Evolutionary conservation across 2,329 filamentous ascomycete species (phyloP).

Genomic region (Phyllosticta capitalensis): DNA sequence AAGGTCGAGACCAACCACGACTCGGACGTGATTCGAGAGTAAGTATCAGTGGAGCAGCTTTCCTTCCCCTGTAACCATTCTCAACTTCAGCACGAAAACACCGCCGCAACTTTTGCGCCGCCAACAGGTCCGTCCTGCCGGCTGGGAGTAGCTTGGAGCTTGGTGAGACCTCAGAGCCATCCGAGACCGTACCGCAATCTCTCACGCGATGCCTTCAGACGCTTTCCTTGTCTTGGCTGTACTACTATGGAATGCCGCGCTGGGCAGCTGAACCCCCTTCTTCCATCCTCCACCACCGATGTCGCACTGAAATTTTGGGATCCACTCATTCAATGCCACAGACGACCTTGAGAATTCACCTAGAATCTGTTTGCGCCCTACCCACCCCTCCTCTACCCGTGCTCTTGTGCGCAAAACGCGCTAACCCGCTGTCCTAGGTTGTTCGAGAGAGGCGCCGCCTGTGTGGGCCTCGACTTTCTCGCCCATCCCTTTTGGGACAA

Average conservation of each 20-base stretch:
- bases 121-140: not conserved
- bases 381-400: constrained; percentile 22
- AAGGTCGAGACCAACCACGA: constrained; percentile 97
- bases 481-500: constrained; percentile 98
- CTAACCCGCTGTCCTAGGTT: constrained; percentile 52
- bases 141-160: constrained; percentile 12
- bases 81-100: constrained; percentile 9
- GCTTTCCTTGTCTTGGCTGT: constrained; percentile 35
- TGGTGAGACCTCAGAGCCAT: constrained; percentile 18
- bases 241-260: constrained; percentile 15
- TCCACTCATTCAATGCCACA: not conserved
- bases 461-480: constrained; percentile 85
- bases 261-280: constrained; percentile 5
- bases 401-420: constrained; percentile 10
- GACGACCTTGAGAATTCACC: constrained; percentile 7
- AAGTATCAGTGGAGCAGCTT: constrained; percentile 53
- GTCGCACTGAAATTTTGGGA: constrained; percentile 8
- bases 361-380: constrained; percentile 34
- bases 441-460: constrained; percentile 79
- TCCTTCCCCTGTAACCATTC: constrained; percentile 10
- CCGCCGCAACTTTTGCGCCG: constrained; percentile 4
- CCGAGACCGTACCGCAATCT: constrained; percentile 14
- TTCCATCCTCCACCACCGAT: constrained; percentile 6
- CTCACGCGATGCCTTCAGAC: constrained; percentile 27
- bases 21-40: constrained; percentile 95